A percentile compares a stretch with the other conserved stretches of the same genome.
Evolutionary conservation across 441 rosid genomes (phyloP).

Genomic region (Populus hybrid): DNA sequence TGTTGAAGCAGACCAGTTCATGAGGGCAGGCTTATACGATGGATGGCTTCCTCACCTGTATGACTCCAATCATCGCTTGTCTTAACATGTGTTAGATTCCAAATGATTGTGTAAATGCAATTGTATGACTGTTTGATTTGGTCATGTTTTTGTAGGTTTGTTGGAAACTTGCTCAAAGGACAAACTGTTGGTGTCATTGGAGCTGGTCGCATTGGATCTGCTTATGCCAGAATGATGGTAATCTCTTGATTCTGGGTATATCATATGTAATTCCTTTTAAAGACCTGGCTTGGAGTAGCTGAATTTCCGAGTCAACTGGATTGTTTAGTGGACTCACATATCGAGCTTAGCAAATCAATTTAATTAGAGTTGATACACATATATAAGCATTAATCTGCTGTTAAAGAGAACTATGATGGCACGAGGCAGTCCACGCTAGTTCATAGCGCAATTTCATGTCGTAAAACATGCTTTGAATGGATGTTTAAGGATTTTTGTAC

Average conservation of each 20-base stretch:
- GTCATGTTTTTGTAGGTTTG: constrained; percentile 45
- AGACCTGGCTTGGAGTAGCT: not conserved
- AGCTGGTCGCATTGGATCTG: constrained; percentile 94
- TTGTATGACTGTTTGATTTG: not conserved
- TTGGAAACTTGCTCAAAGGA: constrained; percentile 95
- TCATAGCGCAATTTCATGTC: not conserved
- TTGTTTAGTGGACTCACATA: not conserved
- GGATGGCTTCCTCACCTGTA: constrained; percentile 99
- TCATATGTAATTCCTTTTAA: not conserved
- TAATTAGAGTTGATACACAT: not conserved
- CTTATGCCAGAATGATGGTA: constrained; percentile 98
- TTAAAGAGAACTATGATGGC: not conserved
- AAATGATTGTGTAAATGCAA: not conserved
- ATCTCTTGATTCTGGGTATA: constrained; percentile 8
- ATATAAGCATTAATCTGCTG: not conserved
- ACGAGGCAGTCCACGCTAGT: not conserved
- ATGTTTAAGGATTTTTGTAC: not conserved
- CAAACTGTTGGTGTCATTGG: constrained; percentile 97
- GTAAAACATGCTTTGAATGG: not conserved
- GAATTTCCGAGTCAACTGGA: not conserved
- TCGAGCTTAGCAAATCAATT: not conserved
- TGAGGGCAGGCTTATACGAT: constrained; percentile 90
- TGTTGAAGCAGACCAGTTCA: constrained; percentile 93
- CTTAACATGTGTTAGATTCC: not conserved
- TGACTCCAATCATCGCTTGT: constrained; percentile 6